These are phyloP conservation scores for Penicillium aurantiogriseum DNA, from an alignment of 2,329 filamentous ascomycete species.

Conservation along the genomic window DNA sequence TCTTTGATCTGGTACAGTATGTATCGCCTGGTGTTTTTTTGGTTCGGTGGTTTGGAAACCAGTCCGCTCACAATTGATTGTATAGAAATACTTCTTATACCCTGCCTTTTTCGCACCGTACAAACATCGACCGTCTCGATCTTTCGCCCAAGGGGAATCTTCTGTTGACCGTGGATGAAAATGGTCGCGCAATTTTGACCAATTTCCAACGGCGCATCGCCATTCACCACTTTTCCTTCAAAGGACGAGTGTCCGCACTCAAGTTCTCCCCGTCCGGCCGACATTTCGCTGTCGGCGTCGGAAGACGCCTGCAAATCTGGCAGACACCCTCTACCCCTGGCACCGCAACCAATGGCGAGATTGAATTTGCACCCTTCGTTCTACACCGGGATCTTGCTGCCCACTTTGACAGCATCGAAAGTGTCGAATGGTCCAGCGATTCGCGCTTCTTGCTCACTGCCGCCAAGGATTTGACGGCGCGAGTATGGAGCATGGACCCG, in stretches of 20 bases:
- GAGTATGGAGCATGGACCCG: conserved; percentile 89
- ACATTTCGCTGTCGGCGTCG: conserved; percentile 85
- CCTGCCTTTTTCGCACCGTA: conserved; percentile 79
- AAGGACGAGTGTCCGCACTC: conserved; percentile 74
- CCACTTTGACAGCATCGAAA: conserved; percentile 82
- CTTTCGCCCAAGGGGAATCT: conserved; percentile 89
- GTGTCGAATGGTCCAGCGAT: conserved; percentile 93
- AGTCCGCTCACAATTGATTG: neutral
- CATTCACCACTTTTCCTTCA: conserved; percentile 96
- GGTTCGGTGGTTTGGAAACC: neutral
- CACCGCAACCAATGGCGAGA: conserved; percentile 70
- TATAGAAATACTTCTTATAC: conserved; percentile 46
- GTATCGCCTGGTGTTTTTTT: conserved; percentile 3
- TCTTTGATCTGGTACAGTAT: conserved; percentile 95
- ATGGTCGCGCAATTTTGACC: conserved; percentile 89
- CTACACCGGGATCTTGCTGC: conserved; percentile 80
- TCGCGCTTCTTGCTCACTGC: conserved; percentile 92
- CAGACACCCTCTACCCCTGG: conserved; percentile 89
- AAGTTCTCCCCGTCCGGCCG: conserved; percentile 88
- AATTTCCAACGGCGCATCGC: conserved; percentile 82
- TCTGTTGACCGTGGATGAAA: conserved; percentile 87
- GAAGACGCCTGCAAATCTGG: conserved; percentile 90
- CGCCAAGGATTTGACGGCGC: conserved; percentile 85
- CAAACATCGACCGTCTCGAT: conserved; percentile 85
- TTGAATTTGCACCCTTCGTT: conserved; percentile 95